Conservation (phyloP, 148 eudicot species). For the Vaccinium darrowii region DNA sequence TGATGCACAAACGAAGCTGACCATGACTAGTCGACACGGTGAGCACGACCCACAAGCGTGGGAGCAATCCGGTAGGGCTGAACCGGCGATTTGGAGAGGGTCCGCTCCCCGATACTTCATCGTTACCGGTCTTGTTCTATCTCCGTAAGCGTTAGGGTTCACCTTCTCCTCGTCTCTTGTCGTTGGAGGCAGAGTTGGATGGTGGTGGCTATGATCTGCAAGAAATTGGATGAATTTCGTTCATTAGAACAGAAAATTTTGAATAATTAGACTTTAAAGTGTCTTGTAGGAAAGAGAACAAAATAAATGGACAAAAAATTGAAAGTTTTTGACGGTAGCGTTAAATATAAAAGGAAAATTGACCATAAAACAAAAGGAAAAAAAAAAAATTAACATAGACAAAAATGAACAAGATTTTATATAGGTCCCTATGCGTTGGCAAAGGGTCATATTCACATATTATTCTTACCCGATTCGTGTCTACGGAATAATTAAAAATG, state of each 20-base stretch:
- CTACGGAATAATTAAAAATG: neutral
- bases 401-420: neutral
- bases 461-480: neutral
- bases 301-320: neutral
- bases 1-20: slow-evolving; percentile 66
- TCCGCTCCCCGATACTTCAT: slow-evolving; percentile 27
- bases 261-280: neutral
- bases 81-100: slow-evolving; percentile 56
- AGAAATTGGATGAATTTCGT: neutral
- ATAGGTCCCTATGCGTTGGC: too few relatives aligned
- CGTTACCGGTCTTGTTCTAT: slow-evolving; percentile 1
- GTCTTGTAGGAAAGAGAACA: too few relatives aligned
- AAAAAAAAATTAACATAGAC: neutral
- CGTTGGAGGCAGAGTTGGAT: neutral
- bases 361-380: neutral
- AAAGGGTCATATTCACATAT: too few relatives aligned
- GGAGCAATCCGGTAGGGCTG: slow-evolving; percentile 67
- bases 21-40: slow-evolving; percentile 75
- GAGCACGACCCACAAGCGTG: slow-evolving; percentile 76
- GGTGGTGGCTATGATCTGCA: slow-evolving; percentile 28
- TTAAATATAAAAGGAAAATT: neutral
- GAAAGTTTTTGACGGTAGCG: neutral
- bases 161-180: neutral
- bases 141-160: neutral
- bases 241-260: neutral